Evolutionary conservation across 73 alveolate genomes (phyloP).

Genomic region (Halteria grandinella): DNA sequence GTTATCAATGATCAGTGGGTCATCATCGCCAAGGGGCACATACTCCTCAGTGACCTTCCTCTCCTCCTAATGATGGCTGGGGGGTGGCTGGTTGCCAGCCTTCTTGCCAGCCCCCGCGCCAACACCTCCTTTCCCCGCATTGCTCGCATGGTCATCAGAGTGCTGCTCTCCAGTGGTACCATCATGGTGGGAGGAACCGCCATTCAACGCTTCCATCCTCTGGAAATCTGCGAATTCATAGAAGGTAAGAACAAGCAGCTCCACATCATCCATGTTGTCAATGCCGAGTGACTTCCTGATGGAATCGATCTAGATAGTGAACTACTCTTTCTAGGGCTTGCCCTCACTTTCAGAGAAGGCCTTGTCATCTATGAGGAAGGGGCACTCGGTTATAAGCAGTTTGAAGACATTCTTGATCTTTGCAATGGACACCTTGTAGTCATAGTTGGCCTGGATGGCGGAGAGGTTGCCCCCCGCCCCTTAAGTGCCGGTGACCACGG

Average conservation of each 20-base stretch:
- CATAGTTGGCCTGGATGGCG: no score
- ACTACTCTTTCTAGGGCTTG: conserved; percentile 65
- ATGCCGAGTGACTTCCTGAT: conserved; percentile 82
- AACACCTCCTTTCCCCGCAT: no score
- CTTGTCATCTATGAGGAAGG: conserved; percentile 85
- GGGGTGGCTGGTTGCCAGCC: no score
- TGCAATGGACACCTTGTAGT: conserved; percentile 73
- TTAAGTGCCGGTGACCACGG: conserved; percentile 57
- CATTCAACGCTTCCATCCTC: no score
- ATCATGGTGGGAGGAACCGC: not conserved
- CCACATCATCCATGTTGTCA: conserved; percentile 83
- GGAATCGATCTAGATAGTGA: conserved; percentile 73
- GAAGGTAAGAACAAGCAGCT: conserved; percentile 74
- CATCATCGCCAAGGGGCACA: conserved; percentile 78
- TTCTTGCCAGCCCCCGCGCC: no score
- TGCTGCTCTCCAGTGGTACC: conserved; percentile 21
- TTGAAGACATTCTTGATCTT: conserved; percentile 79
- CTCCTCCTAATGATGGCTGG: not conserved
- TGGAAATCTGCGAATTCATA: conserved; percentile 43
- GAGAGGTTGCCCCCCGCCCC: conserved; percentile 59
- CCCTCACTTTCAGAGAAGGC: conserved; percentile 57
- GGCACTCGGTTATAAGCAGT: conserved; percentile 76
- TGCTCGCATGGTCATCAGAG: not conserved
- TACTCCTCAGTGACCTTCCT: conserved; percentile 2
- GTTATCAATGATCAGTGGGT: conserved; percentile 62